A percentile compares a stretch with the other conserved stretches of the same genome.
These are phyloP conservation scores for Malassezia sympodialis DNA, from an alignment of 1,284 basidiomycete species.

Conservation along the genomic window DNA sequence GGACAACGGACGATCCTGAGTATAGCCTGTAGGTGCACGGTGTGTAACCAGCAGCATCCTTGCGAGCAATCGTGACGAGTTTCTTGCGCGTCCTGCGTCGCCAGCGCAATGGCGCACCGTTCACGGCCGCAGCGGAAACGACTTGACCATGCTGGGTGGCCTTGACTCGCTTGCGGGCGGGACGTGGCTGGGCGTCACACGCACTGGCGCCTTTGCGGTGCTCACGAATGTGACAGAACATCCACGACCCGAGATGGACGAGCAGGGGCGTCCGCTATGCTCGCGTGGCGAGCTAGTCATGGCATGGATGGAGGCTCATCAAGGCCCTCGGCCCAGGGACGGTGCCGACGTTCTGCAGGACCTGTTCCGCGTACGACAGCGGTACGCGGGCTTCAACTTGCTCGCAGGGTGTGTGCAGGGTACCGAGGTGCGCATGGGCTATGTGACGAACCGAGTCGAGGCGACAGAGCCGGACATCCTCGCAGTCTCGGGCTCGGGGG, in stretches of 20 bases:
- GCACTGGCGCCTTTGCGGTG: background rate
- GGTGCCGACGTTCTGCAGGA: background rate
- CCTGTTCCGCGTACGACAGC: background rate
- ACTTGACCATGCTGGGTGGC: slow-evolving; percentile 6
- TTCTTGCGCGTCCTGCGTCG: slow-evolving; percentile 2
- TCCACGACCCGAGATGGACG: background rate
- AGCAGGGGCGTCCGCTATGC: background rate
- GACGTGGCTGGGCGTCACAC: slow-evolving; percentile 14
- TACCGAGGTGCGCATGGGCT: background rate
- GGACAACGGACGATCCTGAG: slow-evolving; percentile 10
- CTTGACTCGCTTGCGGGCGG: slow-evolving; percentile 7
- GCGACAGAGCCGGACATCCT: background rate
- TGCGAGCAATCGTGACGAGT: slow-evolving; percentile 14
- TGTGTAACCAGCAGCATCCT: slow-evolving; percentile 1
- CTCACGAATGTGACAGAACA: slow-evolving; percentile 12
- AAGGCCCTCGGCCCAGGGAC: too few relatives aligned
- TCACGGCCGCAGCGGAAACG: background rate
- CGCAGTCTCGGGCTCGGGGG: too few relatives aligned
- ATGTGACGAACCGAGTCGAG: slow-evolving; percentile 10
- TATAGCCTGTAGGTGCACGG: slow-evolving; percentile 7
- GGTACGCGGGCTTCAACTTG: slow-evolving; percentile 10
- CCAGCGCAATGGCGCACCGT: slow-evolving; percentile 6
- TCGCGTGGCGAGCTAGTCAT: slow-evolving; percentile 13
- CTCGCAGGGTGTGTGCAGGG: background rate
- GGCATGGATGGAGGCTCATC: slow-evolving; percentile 1